Evolutionary conservation across 495 filamentous ascomycete genomes (phyloP).

Genomic region (Thozetella sp.): DNA sequence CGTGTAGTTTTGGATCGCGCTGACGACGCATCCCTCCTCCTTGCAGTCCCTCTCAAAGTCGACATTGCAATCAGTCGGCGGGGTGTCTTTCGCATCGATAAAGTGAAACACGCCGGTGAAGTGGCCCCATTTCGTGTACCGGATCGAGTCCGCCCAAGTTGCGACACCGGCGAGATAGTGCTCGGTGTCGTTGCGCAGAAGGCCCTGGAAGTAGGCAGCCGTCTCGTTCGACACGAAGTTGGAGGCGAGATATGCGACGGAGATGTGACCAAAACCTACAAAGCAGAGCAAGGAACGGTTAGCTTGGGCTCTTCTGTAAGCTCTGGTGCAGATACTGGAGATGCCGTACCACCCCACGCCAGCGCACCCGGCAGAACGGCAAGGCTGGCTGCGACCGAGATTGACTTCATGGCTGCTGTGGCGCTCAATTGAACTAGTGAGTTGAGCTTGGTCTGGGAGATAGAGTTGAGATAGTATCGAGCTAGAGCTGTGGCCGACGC

Average conservation of each 20-base stretch:
- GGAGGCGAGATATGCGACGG: constrained; percentile 55
- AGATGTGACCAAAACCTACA: constrained; percentile 60
- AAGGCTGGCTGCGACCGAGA: constrained; percentile 14
- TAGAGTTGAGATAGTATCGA: too few species aligned
- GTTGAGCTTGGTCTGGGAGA: neutral
- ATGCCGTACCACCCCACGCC: constrained; percentile 31
- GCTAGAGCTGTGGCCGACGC: too few species aligned
- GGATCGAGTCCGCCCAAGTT: constrained; percentile 65
- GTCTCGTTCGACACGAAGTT: constrained; percentile 42
- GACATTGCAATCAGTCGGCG: constrained; percentile 60
- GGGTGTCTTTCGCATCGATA: constrained; percentile 71
- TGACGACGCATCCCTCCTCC: constrained; percentile 61
- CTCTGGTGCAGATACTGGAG: neutral
- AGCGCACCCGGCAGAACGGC: constrained; percentile 10
- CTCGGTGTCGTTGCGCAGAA: constrained; percentile 43
- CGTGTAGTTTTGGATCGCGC: constrained; percentile 63
- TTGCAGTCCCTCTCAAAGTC: constrained; percentile 65
- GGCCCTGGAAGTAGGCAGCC: constrained; percentile 37
- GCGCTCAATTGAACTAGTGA: neutral
- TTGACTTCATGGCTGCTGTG: constrained; percentile 21
- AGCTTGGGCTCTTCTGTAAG: neutral
- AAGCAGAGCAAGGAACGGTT: neutral
- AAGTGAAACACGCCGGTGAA: constrained; percentile 66
- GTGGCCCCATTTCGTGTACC: constrained; percentile 58
- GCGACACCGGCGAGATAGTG: constrained; percentile 62